Percentiles rank a stretch among this genome's conserved stretches.
phyloP scores from a whole-genome alignment of 2,329 filamentous ascomycete species.

The Cladophialophora yegresii region DNA sequence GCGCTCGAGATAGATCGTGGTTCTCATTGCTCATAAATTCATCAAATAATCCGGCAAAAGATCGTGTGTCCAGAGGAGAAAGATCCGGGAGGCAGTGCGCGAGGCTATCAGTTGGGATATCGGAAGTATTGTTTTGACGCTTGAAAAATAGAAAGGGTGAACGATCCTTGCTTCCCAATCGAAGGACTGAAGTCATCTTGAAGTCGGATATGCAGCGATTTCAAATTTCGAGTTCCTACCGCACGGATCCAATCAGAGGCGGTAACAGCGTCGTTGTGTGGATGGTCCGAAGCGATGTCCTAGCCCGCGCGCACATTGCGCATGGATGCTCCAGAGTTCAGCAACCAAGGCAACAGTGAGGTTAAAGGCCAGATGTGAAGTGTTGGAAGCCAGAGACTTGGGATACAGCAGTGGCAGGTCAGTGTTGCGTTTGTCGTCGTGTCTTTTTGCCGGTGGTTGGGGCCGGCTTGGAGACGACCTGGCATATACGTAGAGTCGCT shows the following conservation, averaged over 20 bases:
- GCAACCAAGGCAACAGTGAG: slow-evolving; percentile 21
- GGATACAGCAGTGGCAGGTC: slow-evolving; percentile 15
- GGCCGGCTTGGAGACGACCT: slow-evolving; percentile 20
- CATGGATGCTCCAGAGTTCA: slow-evolving; percentile 18
- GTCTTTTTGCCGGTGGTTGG: slow-evolving; percentile 32
- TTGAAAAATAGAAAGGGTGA: slow-evolving; percentile 32
- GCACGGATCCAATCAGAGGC: slow-evolving; percentile 20
- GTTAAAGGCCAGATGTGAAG: slow-evolving; percentile 21
- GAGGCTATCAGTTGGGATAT: slow-evolving; percentile 15
- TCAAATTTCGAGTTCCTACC: slow-evolving; percentile 10
- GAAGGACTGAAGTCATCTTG: slow-evolving; percentile 31
- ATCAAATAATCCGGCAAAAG: slow-evolving; percentile 32
- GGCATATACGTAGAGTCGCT: slow-evolving; percentile 23
- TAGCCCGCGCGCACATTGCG: slow-evolving; percentile 26
- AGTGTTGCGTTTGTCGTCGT: slow-evolving; percentile 11
- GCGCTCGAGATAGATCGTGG: slow-evolving; percentile 7
- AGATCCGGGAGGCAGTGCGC: slow-evolving; percentile 28
- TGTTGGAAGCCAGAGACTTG: slow-evolving; percentile 7
- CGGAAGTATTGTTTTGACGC: slow-evolving; percentile 20
- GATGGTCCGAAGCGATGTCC: slow-evolving; percentile 15
- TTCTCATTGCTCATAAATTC: slow-evolving; percentile 23
- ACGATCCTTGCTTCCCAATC: slow-evolving; percentile 31
- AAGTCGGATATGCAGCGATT: slow-evolving; percentile 13
- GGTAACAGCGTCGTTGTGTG: slow-evolving; percentile 11
- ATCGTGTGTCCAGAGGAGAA: slow-evolving; percentile 31